Evolutionary conservation across 306 rosid genomes (phyloP), one percentile per base, ranked within the genome.

Genomic region (Styphnolobium japonicum): DNA sequence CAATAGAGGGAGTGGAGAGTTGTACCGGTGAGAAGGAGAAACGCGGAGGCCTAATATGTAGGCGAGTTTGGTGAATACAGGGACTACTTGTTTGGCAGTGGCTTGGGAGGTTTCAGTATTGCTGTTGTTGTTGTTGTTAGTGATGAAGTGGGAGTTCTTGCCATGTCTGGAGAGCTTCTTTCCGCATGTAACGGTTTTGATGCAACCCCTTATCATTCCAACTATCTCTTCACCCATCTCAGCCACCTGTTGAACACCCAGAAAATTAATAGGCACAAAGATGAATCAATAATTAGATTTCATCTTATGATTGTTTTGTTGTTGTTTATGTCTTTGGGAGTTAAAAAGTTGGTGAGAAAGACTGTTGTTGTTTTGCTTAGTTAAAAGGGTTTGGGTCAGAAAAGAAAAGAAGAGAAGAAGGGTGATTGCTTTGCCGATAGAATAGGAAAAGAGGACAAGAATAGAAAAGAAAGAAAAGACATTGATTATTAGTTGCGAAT

Each of bases 111-210:
- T 9, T 34, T 80, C 78, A 0, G 9, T 25, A 10, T 25, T 21
- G 29, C 8, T 60, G 16, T 61, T 77, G 51, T 16, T 7, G 34
- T 10, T 4, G 3, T 7, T 1, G 12, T 7, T n/a, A n/a, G n/a
- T n/a, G 1, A 22, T 52, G 34, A 21, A 31, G 48, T 34, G n/a
- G 3, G 46, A 7, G 79, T 49, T 55, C 36, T 85, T 90, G 0
- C 78, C 77, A 18, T 45, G 78, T 46, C 97, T 84, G 18, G 89
- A 39, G 53, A 72, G 80, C 18, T 86, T 92, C n/a, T 83, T 86
- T 10, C 98, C 97, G 56, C 98, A 95, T 6, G 99, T 89, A 86
- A 93, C 99, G 60, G 94, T 95, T 83, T 95, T 93, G 87, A 93
- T 90, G 84, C 98, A 91, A 19, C 99, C 99, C 10, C 99, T 84